Percentiles rank a stretch among this genome's conserved stretches.
Conservation (phyloP, 164 flowering plant species). For the Taxillus chinensis region DNA sequence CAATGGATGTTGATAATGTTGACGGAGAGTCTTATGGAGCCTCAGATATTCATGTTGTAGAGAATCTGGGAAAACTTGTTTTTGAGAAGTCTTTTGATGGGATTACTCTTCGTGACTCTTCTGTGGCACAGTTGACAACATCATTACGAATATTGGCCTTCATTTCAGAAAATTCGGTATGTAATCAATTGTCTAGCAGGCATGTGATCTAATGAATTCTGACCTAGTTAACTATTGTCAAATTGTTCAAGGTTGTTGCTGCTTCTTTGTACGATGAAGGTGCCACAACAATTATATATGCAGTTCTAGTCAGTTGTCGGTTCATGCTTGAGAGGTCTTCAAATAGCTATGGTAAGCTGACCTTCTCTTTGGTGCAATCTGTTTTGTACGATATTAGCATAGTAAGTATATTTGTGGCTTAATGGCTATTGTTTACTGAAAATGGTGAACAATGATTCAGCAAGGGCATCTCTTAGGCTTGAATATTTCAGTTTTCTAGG, state of each 20-base stretch:
- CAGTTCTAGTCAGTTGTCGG: constrained; percentile 64
- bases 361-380: background rate
- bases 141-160: constrained; percentile 81
- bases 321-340: constrained; percentile 93
- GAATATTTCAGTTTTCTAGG: too few species aligned
- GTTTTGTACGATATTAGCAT: background rate
- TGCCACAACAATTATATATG: constrained; percentile 61
- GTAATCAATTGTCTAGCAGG: constrained; percentile 7
- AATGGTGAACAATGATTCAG: too few species aligned
- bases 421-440: too few species aligned
- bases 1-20: constrained; percentile 72
- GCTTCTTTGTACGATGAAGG: constrained; percentile 88
- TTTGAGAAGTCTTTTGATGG: constrained; percentile 83
- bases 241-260: constrained; percentile 62
- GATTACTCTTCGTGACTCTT: constrained; percentile 69
- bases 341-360: constrained; percentile 68
- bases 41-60: constrained; percentile 66
- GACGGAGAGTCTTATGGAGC: constrained; percentile 57
- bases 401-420: too few species aligned
- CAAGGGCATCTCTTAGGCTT: too few species aligned
- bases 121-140: constrained; percentile 83
- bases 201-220: background rate
- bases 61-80: constrained; percentile 71
- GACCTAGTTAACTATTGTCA: constrained; percentile 9
- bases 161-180: constrained; percentile 87